phyloP scores from a whole-genome alignment of 345 rosid genomes.

The Populus euphratica region DNA sequence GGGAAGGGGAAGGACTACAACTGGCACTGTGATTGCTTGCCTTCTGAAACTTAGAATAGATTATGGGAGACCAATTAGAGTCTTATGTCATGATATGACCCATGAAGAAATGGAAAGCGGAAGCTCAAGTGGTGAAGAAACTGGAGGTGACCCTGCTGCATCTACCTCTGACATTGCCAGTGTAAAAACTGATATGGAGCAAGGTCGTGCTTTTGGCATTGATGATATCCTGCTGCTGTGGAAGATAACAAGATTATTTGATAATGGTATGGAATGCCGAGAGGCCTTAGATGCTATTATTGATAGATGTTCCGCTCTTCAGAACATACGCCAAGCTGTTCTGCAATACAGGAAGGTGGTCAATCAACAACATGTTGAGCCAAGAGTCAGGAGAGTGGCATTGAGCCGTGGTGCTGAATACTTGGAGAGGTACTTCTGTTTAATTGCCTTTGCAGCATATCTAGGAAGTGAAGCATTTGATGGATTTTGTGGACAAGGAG shows the following conservation, averaged over 20 bases:
- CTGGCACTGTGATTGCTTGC: constrained; percentile 98
- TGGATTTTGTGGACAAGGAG: constrained; percentile 81
- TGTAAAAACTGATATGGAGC: constrained; percentile 42
- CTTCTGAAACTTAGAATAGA: constrained; percentile 85
- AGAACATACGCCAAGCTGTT: constrained; percentile 95
- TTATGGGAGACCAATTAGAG: constrained; percentile 77
- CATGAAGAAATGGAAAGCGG: constrained; percentile 69
- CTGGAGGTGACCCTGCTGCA: constrained; percentile 41
- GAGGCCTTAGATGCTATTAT: constrained; percentile 90
- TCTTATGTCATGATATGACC: constrained; percentile 48
- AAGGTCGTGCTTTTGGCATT: constrained; percentile 74
- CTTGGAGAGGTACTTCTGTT: constrained; percentile 78
- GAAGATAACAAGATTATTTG: constrained; percentile 94
- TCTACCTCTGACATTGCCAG: constrained; percentile 32
- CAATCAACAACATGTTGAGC: constrained; percentile 92
- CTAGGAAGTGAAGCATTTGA: constrained; percentile 95
- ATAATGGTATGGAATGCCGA: constrained; percentile 84
- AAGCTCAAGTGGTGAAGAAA: constrained; percentile 91
- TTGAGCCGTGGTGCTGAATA: constrained; percentile 93
- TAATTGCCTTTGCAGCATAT: constrained; percentile 96
- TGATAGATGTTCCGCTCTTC: constrained; percentile 93
- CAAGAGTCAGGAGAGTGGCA: constrained; percentile 83
- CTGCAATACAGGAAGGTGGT: constrained; percentile 74
- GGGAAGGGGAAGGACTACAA: constrained; percentile 99
- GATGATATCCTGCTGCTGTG: constrained; percentile 76